A percentile compares a stretch with the other conserved stretches of the same genome.
Evolutionary conservation across 2,329 filamentous ascomycete species (phyloP).

Genomic region (Didymellaceae sp.): DNA sequence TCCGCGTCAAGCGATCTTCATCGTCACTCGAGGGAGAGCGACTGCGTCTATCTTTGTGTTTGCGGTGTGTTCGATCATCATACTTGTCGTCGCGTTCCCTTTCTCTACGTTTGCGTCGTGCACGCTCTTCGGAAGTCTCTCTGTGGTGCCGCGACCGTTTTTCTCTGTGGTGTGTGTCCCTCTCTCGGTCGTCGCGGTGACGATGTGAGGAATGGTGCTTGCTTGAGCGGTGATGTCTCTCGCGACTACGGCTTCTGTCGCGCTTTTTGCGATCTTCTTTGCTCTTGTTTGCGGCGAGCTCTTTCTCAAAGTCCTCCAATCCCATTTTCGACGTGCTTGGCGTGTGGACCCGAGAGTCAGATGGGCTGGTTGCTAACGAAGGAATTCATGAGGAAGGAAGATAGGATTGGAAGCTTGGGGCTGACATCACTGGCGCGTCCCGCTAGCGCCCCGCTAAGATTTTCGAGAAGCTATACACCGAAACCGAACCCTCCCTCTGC

Average conservation of each 20-base stretch:
- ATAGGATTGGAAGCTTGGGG: slow-evolving; percentile 12
- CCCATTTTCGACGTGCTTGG: slow-evolving; percentile 57
- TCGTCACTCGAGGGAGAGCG: slow-evolving; percentile 42
- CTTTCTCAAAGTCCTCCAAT: slow-evolving; percentile 78
- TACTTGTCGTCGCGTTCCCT: slow-evolving; percentile 48
- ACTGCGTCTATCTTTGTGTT: slow-evolving; percentile 37
- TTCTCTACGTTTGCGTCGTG: slow-evolving; percentile 54
- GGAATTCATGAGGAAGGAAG: background rate
- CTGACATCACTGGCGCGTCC: slow-evolving; percentile 35
- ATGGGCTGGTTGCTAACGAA: slow-evolving; percentile 61
- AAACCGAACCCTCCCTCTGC: background rate
- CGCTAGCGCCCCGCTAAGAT: slow-evolving; percentile 38
- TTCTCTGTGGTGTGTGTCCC: slow-evolving; percentile 59
- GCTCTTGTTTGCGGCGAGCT: slow-evolving; percentile 70
- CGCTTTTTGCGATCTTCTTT: slow-evolving; percentile 58
- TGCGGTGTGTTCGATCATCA: slow-evolving; percentile 44
- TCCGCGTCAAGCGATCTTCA: slow-evolving; percentile 41
- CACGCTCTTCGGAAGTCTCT: slow-evolving; percentile 47
- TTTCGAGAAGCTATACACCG: slow-evolving; percentile 27
- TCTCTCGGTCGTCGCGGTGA: slow-evolving; percentile 58
- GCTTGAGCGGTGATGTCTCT: slow-evolving; percentile 48
- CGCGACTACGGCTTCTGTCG: slow-evolving; percentile 53
- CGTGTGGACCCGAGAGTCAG: background rate
- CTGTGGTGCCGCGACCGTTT: slow-evolving; percentile 68
- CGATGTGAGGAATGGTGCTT: slow-evolving; percentile 50